Base-by-base conservation (phyloP, 176 grass and related monocot species). In the Eragrostis nindensis region DNA sequence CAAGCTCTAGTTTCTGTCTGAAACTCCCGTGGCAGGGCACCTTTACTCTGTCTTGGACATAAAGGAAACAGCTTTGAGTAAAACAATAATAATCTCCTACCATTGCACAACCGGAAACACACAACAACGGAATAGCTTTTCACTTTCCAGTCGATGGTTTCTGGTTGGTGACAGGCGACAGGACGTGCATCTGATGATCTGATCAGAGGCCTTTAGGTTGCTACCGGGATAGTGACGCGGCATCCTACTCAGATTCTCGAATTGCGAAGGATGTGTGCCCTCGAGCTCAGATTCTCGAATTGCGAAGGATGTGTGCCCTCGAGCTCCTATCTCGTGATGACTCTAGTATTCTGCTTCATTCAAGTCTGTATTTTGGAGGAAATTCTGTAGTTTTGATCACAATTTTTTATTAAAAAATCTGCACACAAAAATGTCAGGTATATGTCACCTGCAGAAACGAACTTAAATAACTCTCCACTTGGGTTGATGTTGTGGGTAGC, bases 1-100 rank as follows among this genome's bases (percentile, higher is more conserved):
- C 42, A 65, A 69, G 55, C 45, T 71, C 45, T 29, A 76, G 87
- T 61, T 66, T 41, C 11, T 73, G 82, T 89, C 78, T 22, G n/a
- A 16, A 70, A 11, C 42, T 65, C 70, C 15, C 67, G 21, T 65
- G 80, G 71, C 47, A 63, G 18, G n/a, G 22, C 21, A 30, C 17
- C 71, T 85, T 68, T 77, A 70, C 8, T 75, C 44, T 90, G 75
- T 90, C 84, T 40, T 90, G 44, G 67, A 70, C 25, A 83, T 83
- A 13, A 90, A 83, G 88, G 70, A 80, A 83, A 74, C 62, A 25
- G 25, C 88, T 90, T 86, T 86, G 79, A 83, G 69, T 82, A 76
- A 59, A 85, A 81, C 55, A 49, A 71, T 71, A 63, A 71, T 66
- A 16, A 79, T 53, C 62, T 79, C 30, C 57, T 60, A 48, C n/a